Percentiles rank a stretch among this genome's conserved stretches.
Evolutionary conservation across 1,139 yeast genomes (phyloP).

Genomic region (Candida dubliniensis): DNA sequence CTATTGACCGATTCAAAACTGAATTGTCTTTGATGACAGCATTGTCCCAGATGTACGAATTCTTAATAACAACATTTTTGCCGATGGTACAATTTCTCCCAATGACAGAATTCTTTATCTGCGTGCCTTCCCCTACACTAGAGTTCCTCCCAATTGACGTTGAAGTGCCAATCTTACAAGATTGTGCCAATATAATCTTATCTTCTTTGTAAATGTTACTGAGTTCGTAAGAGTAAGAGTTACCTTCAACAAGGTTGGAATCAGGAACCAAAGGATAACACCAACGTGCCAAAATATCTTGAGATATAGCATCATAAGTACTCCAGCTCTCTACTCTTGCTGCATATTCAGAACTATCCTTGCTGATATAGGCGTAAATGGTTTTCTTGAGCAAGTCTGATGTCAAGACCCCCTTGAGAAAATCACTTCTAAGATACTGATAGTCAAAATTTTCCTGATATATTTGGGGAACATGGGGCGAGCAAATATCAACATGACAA

Average conservation of each 20-base stretch:
- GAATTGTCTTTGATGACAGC: constrained; percentile 68
- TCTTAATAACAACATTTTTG: constrained; percentile 62
- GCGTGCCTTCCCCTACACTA: constrained; percentile 58
- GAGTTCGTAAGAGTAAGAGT: constrained; percentile 74
- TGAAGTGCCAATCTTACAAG: constrained; percentile 76
- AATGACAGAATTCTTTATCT: constrained; percentile 65
- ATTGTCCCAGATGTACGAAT: constrained; percentile 87
- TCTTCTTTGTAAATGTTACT: constrained; percentile 85
- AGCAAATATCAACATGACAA: constrained; percentile 93
- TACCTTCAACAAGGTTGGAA: constrained; percentile 67
- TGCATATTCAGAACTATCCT: constrained; percentile 70
- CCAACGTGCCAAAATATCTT: constrained; percentile 88
- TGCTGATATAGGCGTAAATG: constrained; percentile 76
- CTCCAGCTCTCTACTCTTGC: constrained; percentile 94
- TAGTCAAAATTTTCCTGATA: constrained; percentile 96
- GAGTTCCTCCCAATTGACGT: constrained; percentile 79
- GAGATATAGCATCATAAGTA: constrained; percentile 89
- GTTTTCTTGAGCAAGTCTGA: constrained; percentile 90
- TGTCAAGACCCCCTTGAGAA: constrained; percentile 85
- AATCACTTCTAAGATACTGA: constrained; percentile 81
- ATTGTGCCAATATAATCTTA: constrained; percentile 83
- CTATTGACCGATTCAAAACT: constrained; percentile 57
- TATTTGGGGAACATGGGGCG: constrained; percentile 92
- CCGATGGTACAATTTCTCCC: constrained; percentile 89
- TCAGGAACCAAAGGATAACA: constrained; percentile 92